These are phyloP conservation scores for Rachicladosporium sp. DNA, from an alignment of 2,329 filamentous ascomycete species.

Conservation along the genomic window DNA sequence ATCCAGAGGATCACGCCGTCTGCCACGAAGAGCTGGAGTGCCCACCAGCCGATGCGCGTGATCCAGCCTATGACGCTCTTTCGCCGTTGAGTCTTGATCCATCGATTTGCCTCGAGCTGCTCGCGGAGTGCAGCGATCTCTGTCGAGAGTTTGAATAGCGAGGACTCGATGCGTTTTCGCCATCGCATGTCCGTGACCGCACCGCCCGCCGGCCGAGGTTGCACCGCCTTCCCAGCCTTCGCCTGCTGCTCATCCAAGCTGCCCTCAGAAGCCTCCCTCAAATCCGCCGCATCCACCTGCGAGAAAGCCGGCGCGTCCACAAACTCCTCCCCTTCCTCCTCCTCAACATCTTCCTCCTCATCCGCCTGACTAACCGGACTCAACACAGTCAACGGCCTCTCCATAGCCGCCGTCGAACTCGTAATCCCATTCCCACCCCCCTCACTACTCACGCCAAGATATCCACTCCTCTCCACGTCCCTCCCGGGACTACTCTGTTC, in stretches of 20 bases:
- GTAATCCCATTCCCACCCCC: conserved; percentile 13
- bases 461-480: conserved; percentile 23
- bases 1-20: conserved; percentile 56
- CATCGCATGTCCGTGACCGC: conserved; percentile 44
- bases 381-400: conserved; percentile 43
- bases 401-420: conserved; percentile 19
- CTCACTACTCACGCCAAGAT: conserved; percentile 13
- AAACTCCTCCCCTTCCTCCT: conserved; percentile 33
- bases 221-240: neutral
- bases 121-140: conserved; percentile 87
- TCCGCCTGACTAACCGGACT: conserved; percentile 70
- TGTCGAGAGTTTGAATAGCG: conserved; percentile 77
- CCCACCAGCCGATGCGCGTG: conserved; percentile 55
- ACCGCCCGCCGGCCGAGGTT: neutral
- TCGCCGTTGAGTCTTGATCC: conserved; percentile 55
- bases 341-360: conserved; percentile 22
- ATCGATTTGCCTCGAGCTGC: conserved; percentile 66
- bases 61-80: conserved; percentile 58
- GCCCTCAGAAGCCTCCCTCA: conserved; percentile 1
- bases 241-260: neutral
- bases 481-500: conserved; percentile 19
- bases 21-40: conserved; percentile 59
- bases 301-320: conserved; percentile 35
- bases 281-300: conserved; percentile 28
- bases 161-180: conserved; percentile 71